Evolutionary conservation across 345 rosid species (phyloP), one percentile per base, ranked within the genome.

Genomic region (Eucalyptus leucophloia): DNA sequence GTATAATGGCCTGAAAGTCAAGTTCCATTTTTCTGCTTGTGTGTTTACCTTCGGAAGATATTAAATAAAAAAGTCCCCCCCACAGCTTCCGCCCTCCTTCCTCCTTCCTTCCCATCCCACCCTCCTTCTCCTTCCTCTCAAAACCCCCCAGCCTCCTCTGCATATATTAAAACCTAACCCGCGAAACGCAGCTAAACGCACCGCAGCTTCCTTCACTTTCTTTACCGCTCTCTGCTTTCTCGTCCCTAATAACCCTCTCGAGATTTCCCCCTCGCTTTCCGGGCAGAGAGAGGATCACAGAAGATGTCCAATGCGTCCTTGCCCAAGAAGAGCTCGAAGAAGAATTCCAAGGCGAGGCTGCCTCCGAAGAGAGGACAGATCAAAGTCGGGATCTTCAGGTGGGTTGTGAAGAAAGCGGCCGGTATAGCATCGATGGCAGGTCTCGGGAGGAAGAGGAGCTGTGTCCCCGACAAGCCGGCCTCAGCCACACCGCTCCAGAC

Each of bases 311-410:
- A 44, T 9, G 44, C 77, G 24, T 45, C 37, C 65, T 65, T 34
- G 40, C 67, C 30, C 82, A 26, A 56, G 49, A 42, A 42, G 65
- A n/a, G 24, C 23, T 53, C 44, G 1, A n/a, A 50, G 44, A 62
- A 62, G 80, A 42, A 16, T 15, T 49, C 72, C 21, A 44, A 42
- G 37, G 51, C 18, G n/a, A 62, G 88, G 51, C 51, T 86, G 40
- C 92, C 91, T 24, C 89, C 91, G n/a, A 69, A 88, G 91, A 91
- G 92, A 72, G 92, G 92, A 8, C 65, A 34, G 50, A 67, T 91
- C 37, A 91, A 85, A 85, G 65, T 6, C 10, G 40, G 37, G 56
- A 89, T 91, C 23, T 13, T 91, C 3, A 87, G 42, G 53, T 58
- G 49, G 5, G 11, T 89, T 1, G 26, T 45, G 53, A 88, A 83